phyloP scores from a whole-genome alignment of 1,284 basidiomycete species.

The Malassezia obtusa region DNA sequence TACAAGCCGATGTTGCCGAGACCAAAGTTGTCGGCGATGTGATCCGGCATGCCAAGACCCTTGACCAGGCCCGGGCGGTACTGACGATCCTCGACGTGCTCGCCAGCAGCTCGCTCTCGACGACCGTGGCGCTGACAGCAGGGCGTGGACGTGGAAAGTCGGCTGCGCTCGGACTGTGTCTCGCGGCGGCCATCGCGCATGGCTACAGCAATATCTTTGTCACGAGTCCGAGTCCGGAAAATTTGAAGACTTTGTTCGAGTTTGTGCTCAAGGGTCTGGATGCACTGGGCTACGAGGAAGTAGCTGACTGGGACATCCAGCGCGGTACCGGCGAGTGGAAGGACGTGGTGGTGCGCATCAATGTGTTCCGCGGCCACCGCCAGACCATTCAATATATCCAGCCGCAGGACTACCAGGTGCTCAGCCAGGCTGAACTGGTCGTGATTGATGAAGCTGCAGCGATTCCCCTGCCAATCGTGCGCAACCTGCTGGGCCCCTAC shows the following conservation, averaged over 20 bases:
- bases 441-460: slow-evolving; percentile 98
- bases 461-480: slow-evolving; percentile 87
- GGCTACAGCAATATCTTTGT: slow-evolving; percentile 98
- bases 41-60: slow-evolving; percentile 79
- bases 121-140: slow-evolving; percentile 89
- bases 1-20: slow-evolving; percentile 70
- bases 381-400: slow-evolving; percentile 63
- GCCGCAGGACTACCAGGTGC: slow-evolving; percentile 90
- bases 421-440: slow-evolving; percentile 93
- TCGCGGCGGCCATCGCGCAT: slow-evolving; percentile 83
- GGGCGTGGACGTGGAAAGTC: slow-evolving; percentile 93
- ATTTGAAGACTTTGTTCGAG: slow-evolving; percentile 93
- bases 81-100: slow-evolving; percentile 44
- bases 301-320: slow-evolving; percentile 90
- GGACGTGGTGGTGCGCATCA: slow-evolving; percentile 89
- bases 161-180: slow-evolving; percentile 83
- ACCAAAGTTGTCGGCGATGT: slow-evolving; percentile 82
- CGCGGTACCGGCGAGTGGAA: slow-evolving; percentile 95
- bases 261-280: slow-evolving; percentile 97
- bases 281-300: slow-evolving; percentile 88
- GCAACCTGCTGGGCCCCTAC: slow-evolving; percentile 90
- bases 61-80: slow-evolving; percentile 60
- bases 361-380: slow-evolving; percentile 63
- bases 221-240: slow-evolving; percentile 93
- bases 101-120: slow-evolving; percentile 58